phyloP scores from a whole-genome alignment of 257 asterid genomes.

The Ilex aquifolium region DNA sequence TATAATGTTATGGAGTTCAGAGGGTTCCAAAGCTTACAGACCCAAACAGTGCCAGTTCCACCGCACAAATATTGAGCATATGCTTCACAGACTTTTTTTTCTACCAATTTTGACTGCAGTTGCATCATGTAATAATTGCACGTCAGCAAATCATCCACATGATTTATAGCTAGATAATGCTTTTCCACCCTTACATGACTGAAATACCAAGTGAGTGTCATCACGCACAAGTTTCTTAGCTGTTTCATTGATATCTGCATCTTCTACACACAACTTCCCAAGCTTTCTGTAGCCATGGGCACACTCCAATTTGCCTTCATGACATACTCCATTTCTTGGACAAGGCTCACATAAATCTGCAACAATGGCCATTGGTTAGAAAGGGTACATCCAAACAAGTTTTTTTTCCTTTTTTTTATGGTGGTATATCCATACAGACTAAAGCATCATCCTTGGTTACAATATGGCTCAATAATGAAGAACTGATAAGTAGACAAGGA shows the following conservation, averaged over 20 bases:
- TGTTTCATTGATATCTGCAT: constrained; percentile 53
- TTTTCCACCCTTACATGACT: not conserved
- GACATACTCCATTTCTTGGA: constrained; percentile 70
- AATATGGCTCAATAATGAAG: too few relatives aligned
- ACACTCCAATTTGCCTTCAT: constrained; percentile 73
- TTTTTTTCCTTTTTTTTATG: too few relatives aligned
- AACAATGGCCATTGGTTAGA: constrained; percentile 10
- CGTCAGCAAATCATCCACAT: not conserved
- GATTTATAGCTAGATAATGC: not conserved
- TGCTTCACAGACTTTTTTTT: constrained; percentile 53
- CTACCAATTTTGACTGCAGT: constrained; percentile 70
- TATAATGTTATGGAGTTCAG: constrained; percentile 11
- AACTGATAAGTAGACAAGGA: too few relatives aligned
- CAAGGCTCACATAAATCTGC: constrained; percentile 80
- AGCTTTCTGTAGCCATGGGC: constrained; percentile 49
- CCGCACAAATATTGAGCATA: constrained; percentile 62
- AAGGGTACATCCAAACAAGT: not conserved
- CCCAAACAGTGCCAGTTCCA: constrained; percentile 75
- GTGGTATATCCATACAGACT: too few relatives aligned
- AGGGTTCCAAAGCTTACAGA: constrained; percentile 27
- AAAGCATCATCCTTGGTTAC: too few relatives aligned
- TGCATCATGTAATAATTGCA: constrained; percentile 16
- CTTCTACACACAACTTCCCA: constrained; percentile 72
- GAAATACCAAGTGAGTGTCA: not conserved
- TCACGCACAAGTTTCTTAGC: constrained; percentile 54